A percentile compares a stretch with the other conserved stretches of the same genome.
These are phyloP conservation scores for Eutypella sp. DNA, from an alignment of 2,329 filamentous ascomycete species.

Conservation along the genomic window DNA sequence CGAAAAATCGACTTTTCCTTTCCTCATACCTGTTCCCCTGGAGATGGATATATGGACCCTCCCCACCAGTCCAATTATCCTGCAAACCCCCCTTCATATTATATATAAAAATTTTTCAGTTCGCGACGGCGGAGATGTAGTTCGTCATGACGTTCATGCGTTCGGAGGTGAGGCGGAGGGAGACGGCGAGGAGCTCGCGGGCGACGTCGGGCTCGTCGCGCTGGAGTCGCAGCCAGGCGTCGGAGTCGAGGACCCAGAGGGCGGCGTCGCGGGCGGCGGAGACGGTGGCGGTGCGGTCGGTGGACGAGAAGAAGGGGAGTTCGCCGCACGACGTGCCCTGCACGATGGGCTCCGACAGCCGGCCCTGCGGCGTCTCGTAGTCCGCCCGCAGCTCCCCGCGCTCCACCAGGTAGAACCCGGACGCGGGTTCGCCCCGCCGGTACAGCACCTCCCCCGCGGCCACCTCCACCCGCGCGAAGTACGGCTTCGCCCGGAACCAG, in stretches of 20 bases:
- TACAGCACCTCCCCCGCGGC: constrained; percentile 70
- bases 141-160: constrained; percentile 69
- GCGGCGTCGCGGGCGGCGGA: constrained; percentile 76
- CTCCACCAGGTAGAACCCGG: constrained; percentile 88
- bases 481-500: constrained; percentile 77
- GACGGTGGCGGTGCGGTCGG: constrained; percentile 79
- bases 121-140: constrained; percentile 38
- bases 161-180: constrained; percentile 91
- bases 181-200: constrained; percentile 76
- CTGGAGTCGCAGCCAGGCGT: constrained; percentile 70
- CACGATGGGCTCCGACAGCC: constrained; percentile 85
- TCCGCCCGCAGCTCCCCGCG: constrained; percentile 83
- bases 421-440: constrained; percentile 67
- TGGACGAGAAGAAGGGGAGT: constrained; percentile 92
- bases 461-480: constrained; percentile 68
- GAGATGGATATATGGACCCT: too few relatives aligned
- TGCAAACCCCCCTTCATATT: too few relatives aligned
- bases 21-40: too few relatives aligned
- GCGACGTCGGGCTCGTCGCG: constrained; percentile 70
- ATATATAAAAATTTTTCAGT: too few relatives aligned
- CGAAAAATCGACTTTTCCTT: too few relatives aligned
- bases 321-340: constrained; percentile 94
- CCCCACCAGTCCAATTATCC: too few relatives aligned
- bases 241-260: constrained; percentile 72
- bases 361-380: constrained; percentile 85